phyloP scores from a whole-genome alignment of 345 rosid genomes.

The Gynandropsis gynandra region DNA sequence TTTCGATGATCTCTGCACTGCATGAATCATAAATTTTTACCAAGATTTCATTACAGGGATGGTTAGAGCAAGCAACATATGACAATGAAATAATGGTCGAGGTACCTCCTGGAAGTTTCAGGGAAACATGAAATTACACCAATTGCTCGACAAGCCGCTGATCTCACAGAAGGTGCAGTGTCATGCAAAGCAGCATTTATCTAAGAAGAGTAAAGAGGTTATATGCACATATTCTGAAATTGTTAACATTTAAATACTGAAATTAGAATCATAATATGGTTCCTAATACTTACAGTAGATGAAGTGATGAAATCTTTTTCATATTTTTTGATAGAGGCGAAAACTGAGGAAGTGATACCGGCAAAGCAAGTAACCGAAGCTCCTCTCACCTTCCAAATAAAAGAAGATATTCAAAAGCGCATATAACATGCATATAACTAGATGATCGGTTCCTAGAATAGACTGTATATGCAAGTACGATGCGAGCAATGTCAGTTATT shows the following conservation, averaged over 20 bases:
- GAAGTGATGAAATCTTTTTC: slow-evolving; percentile 58
- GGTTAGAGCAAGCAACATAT: slow-evolving; percentile 7
- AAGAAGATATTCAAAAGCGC: slow-evolving; percentile 11
- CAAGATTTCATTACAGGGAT: slow-evolving; percentile 14
- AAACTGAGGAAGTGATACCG: slow-evolving; percentile 76
- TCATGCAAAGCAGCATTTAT: slow-evolving; percentile 60
- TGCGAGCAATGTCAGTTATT: too few species aligned
- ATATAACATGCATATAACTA: slow-evolving; percentile 15
- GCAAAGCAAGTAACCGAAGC: slow-evolving; percentile 87
- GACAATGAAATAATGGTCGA: slow-evolving; percentile 11
- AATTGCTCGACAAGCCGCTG: slow-evolving; percentile 96
- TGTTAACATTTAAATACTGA: slow-evolving; percentile 10
- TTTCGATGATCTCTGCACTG: slow-evolving; percentile 72
- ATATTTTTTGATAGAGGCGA: slow-evolving; percentile 47
- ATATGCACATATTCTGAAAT: slow-evolving; percentile 14
- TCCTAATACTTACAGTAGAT: slow-evolving; percentile 49
- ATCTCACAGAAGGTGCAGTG: slow-evolving; percentile 67
- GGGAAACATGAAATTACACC: slow-evolving; percentile 87
- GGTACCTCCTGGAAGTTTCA: slow-evolving; percentile 57
- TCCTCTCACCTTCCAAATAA: slow-evolving; percentile 62
- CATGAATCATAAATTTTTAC: slow-evolving; percentile 25
- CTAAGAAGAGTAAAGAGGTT: slow-evolving; percentile 32
- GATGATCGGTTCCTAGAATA: too few species aligned
- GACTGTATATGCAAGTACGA: too few species aligned
- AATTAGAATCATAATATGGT: slow-evolving; percentile 13